Evolutionary conservation across 148 eudicot species (phyloP), one percentile per base, ranked within the genome.

Genomic region (Vaccinium macrocarpon): DNA sequence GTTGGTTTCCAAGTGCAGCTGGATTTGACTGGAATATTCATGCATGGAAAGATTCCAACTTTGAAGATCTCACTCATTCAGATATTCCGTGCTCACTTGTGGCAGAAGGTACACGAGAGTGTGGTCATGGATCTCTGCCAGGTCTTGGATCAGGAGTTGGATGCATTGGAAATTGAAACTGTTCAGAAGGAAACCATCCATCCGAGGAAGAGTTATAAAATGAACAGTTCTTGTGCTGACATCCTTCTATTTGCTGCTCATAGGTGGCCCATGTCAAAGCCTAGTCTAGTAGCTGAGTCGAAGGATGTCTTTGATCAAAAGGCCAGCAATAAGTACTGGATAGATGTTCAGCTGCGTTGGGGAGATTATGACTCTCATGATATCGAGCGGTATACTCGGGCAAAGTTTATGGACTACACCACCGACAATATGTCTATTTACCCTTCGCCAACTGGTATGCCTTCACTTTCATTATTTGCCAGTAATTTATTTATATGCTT

Each of bases 71-170:
- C 99, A n/a, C 86, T 97, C 21, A 97, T 97, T 76, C 99, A 97
- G 92, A 97, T 97, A 86, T 97, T 97, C 93, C 98, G 99, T 84
- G 99, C 99, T 27, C 99, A 97, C 85, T 88, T 97, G 90, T 97
- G 99, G 99, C 99, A 97, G 93, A 97, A 97, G 91, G 87, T 97
- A 85, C 99, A 97, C 83, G 99, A 97, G 86, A 97, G 99, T 89
- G 99, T 97, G 85, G 99, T 97, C 76, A 97, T 97, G 99, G 99
- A 97, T 89, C 98, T 97, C 75, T 97, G 99, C 88, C 99, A 97
- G 91, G 99, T 97, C 78, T 86, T 97, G 86, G 99, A 97, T 89
- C 99, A 97, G 75, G 99, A 97, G 88, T 82, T 97, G 84, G 99
- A 97, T 90, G 98, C 99, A 18, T 84, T 97, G 84, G 99, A 97